Evolutionary conservation across 2,329 filamentous ascomycete species (phyloP), one percentile per base, ranked within the genome.

Genomic region (Colletotrichum chrysophilum): DNA sequence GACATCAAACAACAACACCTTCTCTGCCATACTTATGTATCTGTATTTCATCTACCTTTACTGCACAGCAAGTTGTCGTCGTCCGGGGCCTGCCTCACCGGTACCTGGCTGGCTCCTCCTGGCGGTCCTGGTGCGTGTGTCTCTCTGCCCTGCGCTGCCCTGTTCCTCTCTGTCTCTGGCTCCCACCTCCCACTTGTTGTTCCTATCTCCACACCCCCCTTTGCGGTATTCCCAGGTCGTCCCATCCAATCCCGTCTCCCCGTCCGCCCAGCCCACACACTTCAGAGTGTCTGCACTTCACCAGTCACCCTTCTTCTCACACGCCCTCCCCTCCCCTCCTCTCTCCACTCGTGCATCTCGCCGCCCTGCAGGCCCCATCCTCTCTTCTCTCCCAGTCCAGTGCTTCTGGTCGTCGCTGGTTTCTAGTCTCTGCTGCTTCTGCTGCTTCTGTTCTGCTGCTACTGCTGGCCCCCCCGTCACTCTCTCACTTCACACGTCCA

Each of bases 291-390:
- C 43, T 48, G 43, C 38, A 21, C 43, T 48, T 48, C 43, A 48
- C 43, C 43, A 48, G 43, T 48, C 43, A 48, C 43, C 43, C 43
- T 21, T n/a, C 43, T 71, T 26, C 21, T 64, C 48, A 18, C 66
- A 66, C 68, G 64, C 67, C 72, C 73, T 48, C 64, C 55, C 52
- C 60, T 56, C 65, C 56, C 18, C 60, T 56, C 18, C 60, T 56
- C 65, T 66, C 68, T 43, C 58, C 34, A 64, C 74, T 52, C 62
- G 68, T 73, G 73, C 64, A 75, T 75, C 73, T 75, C 56, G 73
- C 72, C 68, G 68, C 68, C 72, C 72, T 75, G 72, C 69, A 75
- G 73, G 70, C 75, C 72, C 75, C 64, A 75, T 77, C 75, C 75
- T 75, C 72, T 77, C 75, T 71, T 75, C 62, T 71, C 75, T 75